Evolutionary conservation across 2,329 filamentous ascomycete genomes (phyloP).

Genomic region (Sporothrix brasiliensis): DNA sequence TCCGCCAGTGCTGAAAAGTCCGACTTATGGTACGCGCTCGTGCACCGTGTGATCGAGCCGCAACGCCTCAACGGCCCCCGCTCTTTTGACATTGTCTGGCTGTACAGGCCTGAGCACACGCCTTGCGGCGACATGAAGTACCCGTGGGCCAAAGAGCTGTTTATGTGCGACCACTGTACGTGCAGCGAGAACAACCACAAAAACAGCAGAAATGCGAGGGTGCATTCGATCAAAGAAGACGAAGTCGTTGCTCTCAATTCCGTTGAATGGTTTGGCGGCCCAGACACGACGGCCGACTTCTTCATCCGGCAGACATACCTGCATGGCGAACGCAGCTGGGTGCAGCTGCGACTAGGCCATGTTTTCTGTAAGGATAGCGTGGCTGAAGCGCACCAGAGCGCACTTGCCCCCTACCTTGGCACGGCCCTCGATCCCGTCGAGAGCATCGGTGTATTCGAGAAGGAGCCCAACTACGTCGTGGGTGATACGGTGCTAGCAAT

Average conservation of each 20-base stretch:
- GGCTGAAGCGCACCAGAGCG: slow-evolving; percentile 20
- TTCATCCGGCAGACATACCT: slow-evolving; percentile 74
- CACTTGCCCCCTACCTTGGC: background rate
- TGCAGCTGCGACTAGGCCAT: slow-evolving; percentile 59
- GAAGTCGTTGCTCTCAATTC: slow-evolving; percentile 61
- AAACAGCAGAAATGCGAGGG: slow-evolving; percentile 46
- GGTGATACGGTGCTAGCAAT: slow-evolving; percentile 65
- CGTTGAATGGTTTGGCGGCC: slow-evolving; percentile 60
- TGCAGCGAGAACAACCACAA: slow-evolving; percentile 53
- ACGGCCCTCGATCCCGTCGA: background rate
- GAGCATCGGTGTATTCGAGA: slow-evolving; percentile 9
- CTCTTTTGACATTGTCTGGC: slow-evolving; percentile 69
- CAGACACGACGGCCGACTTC: slow-evolving; percentile 53
- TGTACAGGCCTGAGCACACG: slow-evolving; percentile 73
- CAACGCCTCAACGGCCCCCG: slow-evolving; percentile 38
- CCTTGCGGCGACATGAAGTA: slow-evolving; percentile 69
- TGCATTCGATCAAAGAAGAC: slow-evolving; percentile 51
- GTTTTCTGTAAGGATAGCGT: slow-evolving; percentile 52
- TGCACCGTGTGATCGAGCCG: slow-evolving; percentile 57
- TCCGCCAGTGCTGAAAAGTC: slow-evolving; percentile 49
- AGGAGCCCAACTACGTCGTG: slow-evolving; percentile 43
- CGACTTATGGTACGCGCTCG: slow-evolving; percentile 70
- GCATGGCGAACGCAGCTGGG: slow-evolving; percentile 62
- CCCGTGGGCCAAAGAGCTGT: slow-evolving; percentile 71
- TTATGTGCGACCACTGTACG: slow-evolving; percentile 75